Base-by-base conservation (phyloP, 305 asterid genomes). In the Solanum hybrid region DNA sequence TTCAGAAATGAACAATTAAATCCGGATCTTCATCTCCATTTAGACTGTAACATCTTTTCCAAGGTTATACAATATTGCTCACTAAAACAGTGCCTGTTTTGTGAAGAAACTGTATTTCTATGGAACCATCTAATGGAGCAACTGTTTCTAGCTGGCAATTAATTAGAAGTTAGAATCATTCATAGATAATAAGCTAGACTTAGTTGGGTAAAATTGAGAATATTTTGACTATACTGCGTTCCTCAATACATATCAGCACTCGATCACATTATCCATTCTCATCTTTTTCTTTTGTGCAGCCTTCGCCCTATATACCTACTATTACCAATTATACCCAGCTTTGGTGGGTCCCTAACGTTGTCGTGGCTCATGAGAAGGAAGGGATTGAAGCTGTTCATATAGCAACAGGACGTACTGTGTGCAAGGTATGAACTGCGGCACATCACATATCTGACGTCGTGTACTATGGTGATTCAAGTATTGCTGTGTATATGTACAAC, bases 321-420 rank as follows among this genome's bases (percentile, higher is more conserved):
- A 96, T 97, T 88, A 95, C 99, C 93, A 97, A 97, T 93, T 92
- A 97, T 93, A 97, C 99, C 86, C 96, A 95, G 91, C 96, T 96
- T 84, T 97, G 99, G 99, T 97, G 98, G 99, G 98, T 97, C 39
- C 98, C 99, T 92, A 97, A 97, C 91, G 98, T 96, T 90, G 95
- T 97, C 79, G 97, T 97, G 92, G 97, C 96, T 92, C 99, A 97
- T 93, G 96, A 95, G 90, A 97, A 96, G 92, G 99, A 96, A 95
- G 99, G 99, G 85, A 97, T 97, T 91, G 99, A 97, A 94, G 99
- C 96, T 90, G 91, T 96, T 92, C 99, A 97, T 95, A 93, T 97
- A 92, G 99, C 99, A 90, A 89, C 99, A 65, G 99, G 99, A 7
- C 99, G 98, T 92, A 97, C 99, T 31, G 26, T 97, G 65, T 97